Evolutionary conservation across 2,329 filamentous ascomycete genomes (phyloP).

Genomic region (Gremmenia infestans): DNA sequence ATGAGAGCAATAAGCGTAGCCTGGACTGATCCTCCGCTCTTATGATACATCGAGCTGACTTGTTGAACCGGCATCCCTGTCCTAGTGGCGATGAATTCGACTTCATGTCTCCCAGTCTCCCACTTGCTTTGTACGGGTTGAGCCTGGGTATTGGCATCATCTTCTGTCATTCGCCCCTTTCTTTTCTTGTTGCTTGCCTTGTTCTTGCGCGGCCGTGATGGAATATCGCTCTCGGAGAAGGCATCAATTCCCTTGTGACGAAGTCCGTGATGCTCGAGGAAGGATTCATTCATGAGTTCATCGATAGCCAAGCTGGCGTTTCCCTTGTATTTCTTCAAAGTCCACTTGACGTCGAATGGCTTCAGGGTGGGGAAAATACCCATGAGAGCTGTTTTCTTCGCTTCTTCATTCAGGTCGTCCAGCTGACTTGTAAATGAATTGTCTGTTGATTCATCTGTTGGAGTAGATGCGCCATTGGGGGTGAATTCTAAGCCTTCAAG

Average conservation of each 20-base stretch:
- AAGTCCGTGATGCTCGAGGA: conserved; percentile 63
- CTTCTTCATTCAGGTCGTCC: conserved; percentile 46
- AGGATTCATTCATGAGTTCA: conserved; percentile 72
- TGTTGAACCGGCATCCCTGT: conserved; percentile 41
- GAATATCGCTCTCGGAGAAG: conserved; percentile 56
- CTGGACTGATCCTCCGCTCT: conserved; percentile 50
- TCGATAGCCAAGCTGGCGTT: conserved; percentile 70
- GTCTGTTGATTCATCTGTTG: conserved; percentile 43
- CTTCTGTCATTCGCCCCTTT: conserved; percentile 23
- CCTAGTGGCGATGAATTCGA: conserved; percentile 55
- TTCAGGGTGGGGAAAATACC: conserved; percentile 70
- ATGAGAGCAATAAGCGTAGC: conserved; percentile 49
- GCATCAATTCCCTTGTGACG: conserved; percentile 74
- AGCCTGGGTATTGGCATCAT: conserved; percentile 16
- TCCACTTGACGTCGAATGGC: conserved; percentile 58
- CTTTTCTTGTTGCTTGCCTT: conserved; percentile 40
- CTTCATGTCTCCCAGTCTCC: conserved; percentile 50
- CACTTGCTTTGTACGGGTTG: conserved; percentile 45
- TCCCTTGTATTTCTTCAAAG: conserved; percentile 61
- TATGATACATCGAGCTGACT: conserved; percentile 55
- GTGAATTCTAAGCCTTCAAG: conserved; percentile 22
- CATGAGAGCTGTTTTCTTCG: conserved; percentile 58
- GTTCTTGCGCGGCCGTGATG: conserved; percentile 29
- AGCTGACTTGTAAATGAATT: conserved; percentile 25
- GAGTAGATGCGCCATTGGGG: conserved; percentile 34